A percentile compares a stretch with the other conserved stretches of the same genome.
These are phyloP conservation scores for Cladophialophora yegresii DNA, from an alignment of 2,329 filamentous ascomycete species.

Conservation along the genomic window DNA sequence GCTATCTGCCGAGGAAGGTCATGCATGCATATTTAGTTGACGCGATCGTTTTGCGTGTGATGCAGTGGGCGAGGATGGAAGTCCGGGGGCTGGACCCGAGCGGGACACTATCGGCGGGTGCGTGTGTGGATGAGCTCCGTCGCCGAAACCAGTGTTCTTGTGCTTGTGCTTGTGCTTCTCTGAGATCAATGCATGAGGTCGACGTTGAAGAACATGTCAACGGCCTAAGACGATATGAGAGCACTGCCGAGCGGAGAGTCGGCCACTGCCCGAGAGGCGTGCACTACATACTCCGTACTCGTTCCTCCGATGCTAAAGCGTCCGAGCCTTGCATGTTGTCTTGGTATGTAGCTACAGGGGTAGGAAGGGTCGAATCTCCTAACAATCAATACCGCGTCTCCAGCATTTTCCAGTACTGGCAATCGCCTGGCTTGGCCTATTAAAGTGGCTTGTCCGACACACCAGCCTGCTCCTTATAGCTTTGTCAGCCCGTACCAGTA, in stretches of 20 bases:
- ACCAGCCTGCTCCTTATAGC: not conserved
- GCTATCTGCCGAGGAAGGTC: too few species aligned
- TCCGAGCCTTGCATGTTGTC: not conserved
- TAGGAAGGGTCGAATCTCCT: not conserved
- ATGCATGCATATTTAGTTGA: too few species aligned
- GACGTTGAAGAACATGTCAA: not conserved
- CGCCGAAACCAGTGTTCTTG: too few species aligned
- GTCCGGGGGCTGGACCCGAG: too few species aligned
- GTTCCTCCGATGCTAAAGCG: not conserved
- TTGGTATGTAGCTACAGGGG: not conserved
- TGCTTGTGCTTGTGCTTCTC: not conserved
- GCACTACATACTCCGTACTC: not conserved
- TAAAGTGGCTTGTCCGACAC: conserved; percentile 14
- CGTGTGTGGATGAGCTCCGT: too few species aligned
- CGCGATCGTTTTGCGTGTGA: too few species aligned
- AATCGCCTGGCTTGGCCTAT: conserved; percentile 21
- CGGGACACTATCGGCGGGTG: too few species aligned
- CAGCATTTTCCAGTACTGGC: not conserved
- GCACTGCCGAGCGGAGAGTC: not conserved
- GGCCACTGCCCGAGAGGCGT: not conserved
- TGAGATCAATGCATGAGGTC: not conserved
- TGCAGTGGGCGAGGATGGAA: too few species aligned
- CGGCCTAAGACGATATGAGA: not conserved
- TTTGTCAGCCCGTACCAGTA: not conserved
- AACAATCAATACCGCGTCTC: not conserved